These are phyloP conservation scores for Penicillium tannophilum DNA, from an alignment of 495 filamentous ascomycete genomes.

Conservation along the genomic window DNA sequence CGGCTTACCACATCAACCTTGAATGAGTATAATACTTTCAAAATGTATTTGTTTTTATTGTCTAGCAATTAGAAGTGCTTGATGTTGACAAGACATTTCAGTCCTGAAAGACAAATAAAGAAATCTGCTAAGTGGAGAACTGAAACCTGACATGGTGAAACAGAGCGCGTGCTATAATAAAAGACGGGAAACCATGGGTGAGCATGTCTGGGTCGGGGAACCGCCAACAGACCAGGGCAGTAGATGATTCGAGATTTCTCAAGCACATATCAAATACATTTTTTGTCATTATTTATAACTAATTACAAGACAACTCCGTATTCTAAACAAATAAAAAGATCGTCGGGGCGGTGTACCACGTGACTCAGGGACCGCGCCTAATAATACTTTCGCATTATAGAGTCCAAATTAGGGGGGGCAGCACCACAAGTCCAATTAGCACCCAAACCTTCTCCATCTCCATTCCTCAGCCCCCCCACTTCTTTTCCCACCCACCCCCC, in stretches of 20 bases:
- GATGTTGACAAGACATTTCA: no score
- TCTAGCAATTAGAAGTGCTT: no score
- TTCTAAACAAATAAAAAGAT: not conserved
- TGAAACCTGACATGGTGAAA: not conserved
- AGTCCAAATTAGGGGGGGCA: conserved; percentile 5
- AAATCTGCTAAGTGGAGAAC: not conserved
- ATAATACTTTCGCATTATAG: not conserved
- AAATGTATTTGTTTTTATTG: no score
- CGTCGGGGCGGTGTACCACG: conserved; percentile 6
- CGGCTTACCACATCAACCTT: not conserved
- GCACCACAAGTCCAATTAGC: conserved; percentile 7
- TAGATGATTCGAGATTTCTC: not conserved
- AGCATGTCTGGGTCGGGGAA: not conserved
- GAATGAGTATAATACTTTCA: no score
- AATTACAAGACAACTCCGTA: not conserved
- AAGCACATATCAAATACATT: no score
- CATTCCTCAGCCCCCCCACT: conserved; percentile 25
- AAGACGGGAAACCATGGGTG: not conserved
- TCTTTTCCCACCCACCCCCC: conserved; percentile 16
- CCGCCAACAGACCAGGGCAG: not conserved
- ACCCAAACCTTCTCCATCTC: conserved; percentile 22
- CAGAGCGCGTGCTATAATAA: conserved; percentile 3
- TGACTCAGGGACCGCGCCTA: conserved; percentile 7
- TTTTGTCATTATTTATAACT: no score
- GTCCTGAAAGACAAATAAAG: no score